Evolutionary conservation across 2,329 filamentous ascomycete genomes (phyloP).

Genomic region (Beauveria bassiana): DNA sequence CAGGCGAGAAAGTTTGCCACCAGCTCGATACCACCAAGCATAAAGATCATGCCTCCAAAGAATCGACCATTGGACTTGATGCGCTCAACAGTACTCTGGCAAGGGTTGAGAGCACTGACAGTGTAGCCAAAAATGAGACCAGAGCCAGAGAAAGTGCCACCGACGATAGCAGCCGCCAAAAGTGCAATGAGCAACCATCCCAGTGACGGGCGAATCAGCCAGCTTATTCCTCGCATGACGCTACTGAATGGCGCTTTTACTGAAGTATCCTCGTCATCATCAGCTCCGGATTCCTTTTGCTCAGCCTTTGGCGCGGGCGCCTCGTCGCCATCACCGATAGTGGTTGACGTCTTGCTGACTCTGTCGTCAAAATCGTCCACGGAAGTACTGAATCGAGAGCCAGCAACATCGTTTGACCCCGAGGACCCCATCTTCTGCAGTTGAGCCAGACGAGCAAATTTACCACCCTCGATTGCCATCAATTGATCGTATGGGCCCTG

Average conservation of each 20-base stretch:
- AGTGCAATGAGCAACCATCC: conserved; percentile 37
- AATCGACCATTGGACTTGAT: conserved; percentile 44
- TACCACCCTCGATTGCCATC: conserved; percentile 29
- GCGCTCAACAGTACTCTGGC: conserved; percentile 34
- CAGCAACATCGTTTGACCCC: neutral
- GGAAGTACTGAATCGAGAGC: neutral
- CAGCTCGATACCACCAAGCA: conserved; percentile 52
- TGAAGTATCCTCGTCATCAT: neutral
- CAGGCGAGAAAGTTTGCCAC: conserved; percentile 51
- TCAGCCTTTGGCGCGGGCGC: neutral
- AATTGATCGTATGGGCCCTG: conserved; percentile 51
- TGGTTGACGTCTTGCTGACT: neutral
- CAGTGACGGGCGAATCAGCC: conserved; percentile 26
- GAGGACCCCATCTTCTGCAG: neutral
- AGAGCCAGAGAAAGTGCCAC: conserved; percentile 48
- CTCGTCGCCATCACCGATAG: neutral
- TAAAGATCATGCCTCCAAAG: conserved; percentile 52
- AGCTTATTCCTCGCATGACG: conserved; percentile 14
- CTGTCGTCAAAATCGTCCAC: neutral
- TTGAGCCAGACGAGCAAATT: conserved; percentile 1
- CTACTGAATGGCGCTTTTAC: conserved; percentile 15
- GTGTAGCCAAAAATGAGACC: conserved; percentile 55
- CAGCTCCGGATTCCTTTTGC: neutral
- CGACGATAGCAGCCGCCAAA: conserved; percentile 43
- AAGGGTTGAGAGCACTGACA: conserved; percentile 48